Evolutionary conservation across 768 basidiomycete genomes (phyloP), one percentile per base, ranked within the genome.

Genomic region (Cystofilobasidium bisporidii): DNA sequence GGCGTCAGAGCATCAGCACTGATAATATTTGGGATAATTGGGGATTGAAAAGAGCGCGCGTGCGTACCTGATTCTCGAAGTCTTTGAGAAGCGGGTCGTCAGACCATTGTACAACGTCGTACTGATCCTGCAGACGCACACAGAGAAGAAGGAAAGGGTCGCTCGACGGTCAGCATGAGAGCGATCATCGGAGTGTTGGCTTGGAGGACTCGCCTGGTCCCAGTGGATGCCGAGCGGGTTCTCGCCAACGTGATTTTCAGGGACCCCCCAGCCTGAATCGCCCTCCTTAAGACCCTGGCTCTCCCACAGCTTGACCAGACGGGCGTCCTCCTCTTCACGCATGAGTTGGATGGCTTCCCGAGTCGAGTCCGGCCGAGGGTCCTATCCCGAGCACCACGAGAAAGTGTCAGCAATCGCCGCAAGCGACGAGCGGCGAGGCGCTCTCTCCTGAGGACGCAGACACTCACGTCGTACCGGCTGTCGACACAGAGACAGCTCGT

Each of bases 401-500:
- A n/a, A n/a, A n/a, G n/a, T n/a, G n/a, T n/a, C n/a, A n/a, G n/a
- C n/a, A n/a, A n/a, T n/a, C n/a, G n/a, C 10, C 24, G 24, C 33
- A 59, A 28, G 30, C 20, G 36, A 36, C 36, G 12, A 12, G 36
- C 36, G 5, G 36, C 5, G 36, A 36, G 43, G 40, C 40, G 40
- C 40, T 9, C 9, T 41, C 24, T 9, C 10, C 22, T 20, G 24
- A 50, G 48, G 48, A n/a, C 6, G 12, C 24, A 22, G 48, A 24
- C 3, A 36, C 63, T 28, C 32, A 63, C 63, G 41, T 64, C 63
- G 63, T 64, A 64, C 20, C 53, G 48, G 10, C 24, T 33, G 59
- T 73, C 72, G 36, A 73, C 72, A 40, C 73, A 73, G 43, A 74
- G 67, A 1, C 72, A 68, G 22, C 63, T 63, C n/a, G 57, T 64